Evolutionary conservation across 2,329 filamentous ascomycete genomes (phyloP).

Genomic region (Lasiodiplodia sp.): DNA sequence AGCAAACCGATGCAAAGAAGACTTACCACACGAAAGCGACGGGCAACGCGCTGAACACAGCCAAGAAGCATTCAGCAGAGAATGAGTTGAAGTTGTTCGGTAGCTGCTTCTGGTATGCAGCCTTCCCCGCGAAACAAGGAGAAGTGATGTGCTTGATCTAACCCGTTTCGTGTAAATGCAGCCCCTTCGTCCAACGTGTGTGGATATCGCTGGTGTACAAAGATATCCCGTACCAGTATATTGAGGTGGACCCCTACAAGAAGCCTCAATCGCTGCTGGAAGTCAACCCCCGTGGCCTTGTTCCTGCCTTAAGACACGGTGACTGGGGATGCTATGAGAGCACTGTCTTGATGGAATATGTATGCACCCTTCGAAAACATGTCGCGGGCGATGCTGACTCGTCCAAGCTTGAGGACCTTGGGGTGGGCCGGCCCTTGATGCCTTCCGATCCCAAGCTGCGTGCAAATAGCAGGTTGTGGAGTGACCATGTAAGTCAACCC

Average conservation of each 20-base stretch:
- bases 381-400: constrained; percentile 4
- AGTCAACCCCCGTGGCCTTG: constrained; percentile 76
- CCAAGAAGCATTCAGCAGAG: constrained; percentile 73
- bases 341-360: constrained; percentile 84
- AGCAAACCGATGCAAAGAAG: constrained; percentile 58
- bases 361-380: constrained; percentile 43
- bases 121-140: neutral
- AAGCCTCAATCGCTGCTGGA: constrained; percentile 75
- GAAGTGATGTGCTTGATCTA: neutral
- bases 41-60: constrained; percentile 73
- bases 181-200: constrained; percentile 84
- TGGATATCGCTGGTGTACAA: constrained; percentile 90
- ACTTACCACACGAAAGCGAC: constrained; percentile 75
- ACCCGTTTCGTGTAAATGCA: constrained; percentile 41
- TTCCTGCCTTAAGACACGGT: constrained; percentile 78
- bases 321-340: constrained; percentile 86
- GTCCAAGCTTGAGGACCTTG: constrained; percentile 75
- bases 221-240: constrained; percentile 80
- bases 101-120: constrained; percentile 78
- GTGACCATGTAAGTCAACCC: constrained; percentile 68
- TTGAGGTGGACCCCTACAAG: constrained; percentile 82
- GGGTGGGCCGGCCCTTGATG: constrained; percentile 66
- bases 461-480: constrained; percentile 80
- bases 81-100: constrained; percentile 79
- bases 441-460: constrained; percentile 71